Evolutionary conservation across 2,329 filamentous ascomycete genomes (phyloP), one percentile per base, ranked within the genome.

Genomic region (Helotiales sp.): DNA sequence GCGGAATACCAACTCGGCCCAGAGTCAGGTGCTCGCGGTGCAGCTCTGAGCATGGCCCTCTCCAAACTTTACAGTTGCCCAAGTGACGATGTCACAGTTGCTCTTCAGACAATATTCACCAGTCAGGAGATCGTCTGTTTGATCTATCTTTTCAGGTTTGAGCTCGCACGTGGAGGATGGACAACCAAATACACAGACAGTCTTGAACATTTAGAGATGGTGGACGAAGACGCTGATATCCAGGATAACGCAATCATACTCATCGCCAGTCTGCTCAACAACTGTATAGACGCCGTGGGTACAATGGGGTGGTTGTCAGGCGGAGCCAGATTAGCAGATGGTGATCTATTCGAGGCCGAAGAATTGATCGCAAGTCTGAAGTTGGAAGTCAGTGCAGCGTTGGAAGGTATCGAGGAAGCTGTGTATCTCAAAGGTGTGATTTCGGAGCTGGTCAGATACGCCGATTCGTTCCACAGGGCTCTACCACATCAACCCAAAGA

Each of bases 151-250:
- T 83, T 95, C 32, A 88, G 91, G 64, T 84, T 90, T 70, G 91
- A 94, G 79, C 83, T 95, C 54, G 87, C 89, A 61, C 87, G 89
- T 70, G 91, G 91, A 65, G 89, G 89, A 34, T 95, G 92, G 92
- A 93, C 90, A 0, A 86, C 88, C 20, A 84, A 87, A 24, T 93
- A 93, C 77, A 80, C 91, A 43, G 90, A 91, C 72, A 78, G 81
- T 11, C 84, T 85, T 17, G 78, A 82, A 61, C 80, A 82, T 61
- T 80, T 83, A 32, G 83, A 86, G 45, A 74, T 78, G 15, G 78
- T 81, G 26, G 79, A 80, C n/a, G 82, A 84, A 7, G 77, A 78
- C 11, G 77, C 81, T 15, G 80, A 82, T 3, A 86, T 88, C 0
- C 87, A 89, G 22, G 89, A 93, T 73, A 87, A 87, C 59, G 87